Conservation (phyloP, 345 rosid species). For the Hibiscus trionum region DNA sequence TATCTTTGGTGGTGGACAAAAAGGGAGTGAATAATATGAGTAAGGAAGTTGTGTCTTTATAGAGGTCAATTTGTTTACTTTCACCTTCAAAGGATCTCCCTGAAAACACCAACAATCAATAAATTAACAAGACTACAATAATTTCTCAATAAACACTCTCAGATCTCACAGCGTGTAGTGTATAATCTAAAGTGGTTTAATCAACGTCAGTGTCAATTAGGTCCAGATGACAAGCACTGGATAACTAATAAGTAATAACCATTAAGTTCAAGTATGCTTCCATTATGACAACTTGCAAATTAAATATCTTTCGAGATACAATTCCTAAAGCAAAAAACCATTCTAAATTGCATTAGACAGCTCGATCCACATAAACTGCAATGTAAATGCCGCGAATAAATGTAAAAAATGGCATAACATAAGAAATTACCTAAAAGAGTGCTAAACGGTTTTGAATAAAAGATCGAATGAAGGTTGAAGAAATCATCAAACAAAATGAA, state of each 20-base stretch:
- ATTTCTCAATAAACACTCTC: neutral
- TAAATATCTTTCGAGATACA: neutral
- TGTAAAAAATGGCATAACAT: too few relatives aligned
- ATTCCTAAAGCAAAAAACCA: neutral
- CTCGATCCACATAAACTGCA: neutral
- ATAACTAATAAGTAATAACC: neutral
- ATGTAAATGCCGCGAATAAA: neutral
- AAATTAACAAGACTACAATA: neutral
- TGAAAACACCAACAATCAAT: constrained; percentile 18
- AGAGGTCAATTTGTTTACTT: constrained; percentile 89
- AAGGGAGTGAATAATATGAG: constrained; percentile 71
- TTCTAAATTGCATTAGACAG: neutral
- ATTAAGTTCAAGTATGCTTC: neutral
- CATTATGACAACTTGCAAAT: neutral
- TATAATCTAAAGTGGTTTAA: neutral
- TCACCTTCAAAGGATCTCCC: constrained; percentile 81
- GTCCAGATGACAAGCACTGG: neutral
- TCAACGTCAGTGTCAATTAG: neutral
- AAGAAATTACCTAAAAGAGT: too few relatives aligned
- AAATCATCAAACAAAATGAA: too few relatives aligned
- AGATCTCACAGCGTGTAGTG: neutral
- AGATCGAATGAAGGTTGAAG: too few relatives aligned
- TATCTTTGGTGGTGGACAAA: constrained; percentile 17
- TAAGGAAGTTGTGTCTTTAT: constrained; percentile 95
- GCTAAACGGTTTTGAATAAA: too few relatives aligned